Base-by-base conservation (phyloP, 164 flowering plant species). In the Tetrastigma voinierianum region DNA sequence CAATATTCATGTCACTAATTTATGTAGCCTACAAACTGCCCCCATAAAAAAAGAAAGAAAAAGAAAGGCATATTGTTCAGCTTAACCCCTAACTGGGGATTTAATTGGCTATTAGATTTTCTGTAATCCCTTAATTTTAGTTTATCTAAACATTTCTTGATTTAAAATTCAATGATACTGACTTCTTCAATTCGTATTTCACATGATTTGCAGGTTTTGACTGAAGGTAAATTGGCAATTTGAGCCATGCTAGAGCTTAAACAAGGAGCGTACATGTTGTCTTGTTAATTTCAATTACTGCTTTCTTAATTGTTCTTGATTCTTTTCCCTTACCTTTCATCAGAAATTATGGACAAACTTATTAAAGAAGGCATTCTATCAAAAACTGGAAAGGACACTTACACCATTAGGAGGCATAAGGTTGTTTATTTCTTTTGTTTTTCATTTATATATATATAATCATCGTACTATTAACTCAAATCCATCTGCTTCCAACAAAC, bases 291-390 rank as follows among this genome's bases (percentile, higher is more conserved):
- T 58, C 46, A 10, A 8, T 46, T 15, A 44, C 62, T 15, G 8
- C n/a, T 1, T 19, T 44, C n/a, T 16, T 10, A 12, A 60, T 13
- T 16, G n/a, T 65, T 48, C 14, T 51, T 46, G 13, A 46, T 21
- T 1, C 57, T 54, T 59, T 57, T 17, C 14, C 46, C 18, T 59
- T 10, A 32, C 52, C 46, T 51, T 32, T 11, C 45, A 62, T 52
- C 87, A 91, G 97, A 91, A 67, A 85, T 90, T 65, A 72, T 91
- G 86, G 90, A 81, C 49, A 90, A 84, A 73, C 91, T 90, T 61
- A 84, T 81, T 40, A 76, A 79, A 24, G 88, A 86, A 78, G 89
- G 83, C 24, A 16, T 82, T 70, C 62, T 94, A 70, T 62, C 87
- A 25, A 83, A 74, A 67, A 70, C 80, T 61, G 94, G 86, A 69